phyloP scores from a whole-genome alignment of 495 filamentous ascomycete genomes.

The Trichoderma erinaceum region DNA sequence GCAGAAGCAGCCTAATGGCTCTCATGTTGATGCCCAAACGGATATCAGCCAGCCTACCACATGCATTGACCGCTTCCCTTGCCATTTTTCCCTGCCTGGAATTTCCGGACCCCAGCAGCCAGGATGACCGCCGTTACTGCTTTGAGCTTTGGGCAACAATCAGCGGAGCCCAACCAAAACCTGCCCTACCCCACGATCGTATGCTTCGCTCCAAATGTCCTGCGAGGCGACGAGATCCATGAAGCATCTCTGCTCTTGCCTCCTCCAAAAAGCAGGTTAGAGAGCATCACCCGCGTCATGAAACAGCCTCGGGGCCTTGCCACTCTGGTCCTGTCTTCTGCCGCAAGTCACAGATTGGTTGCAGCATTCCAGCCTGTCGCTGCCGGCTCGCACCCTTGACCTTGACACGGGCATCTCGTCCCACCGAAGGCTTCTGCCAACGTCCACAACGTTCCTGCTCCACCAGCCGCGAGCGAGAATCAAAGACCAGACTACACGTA shows the following conservation, averaged over 20 bases:
- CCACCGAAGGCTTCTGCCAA: constrained; percentile 1
- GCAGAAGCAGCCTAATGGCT: constrained; percentile 1
- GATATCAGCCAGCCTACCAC: constrained; percentile 8
- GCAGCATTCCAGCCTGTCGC: neutral
- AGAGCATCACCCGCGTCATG: constrained; percentile 12
- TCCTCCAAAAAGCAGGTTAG: constrained; percentile 10
- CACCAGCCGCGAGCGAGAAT: neutral
- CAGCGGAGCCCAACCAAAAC: constrained; percentile 11
- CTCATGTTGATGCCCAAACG: neutral
- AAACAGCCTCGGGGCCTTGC: constrained; percentile 4
- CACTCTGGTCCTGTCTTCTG: neutral
- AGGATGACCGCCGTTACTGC: neutral
- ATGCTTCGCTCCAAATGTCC: constrained; percentile 2
- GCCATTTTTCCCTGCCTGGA: constrained; percentile 3
- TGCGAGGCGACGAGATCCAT: constrained; percentile 10
- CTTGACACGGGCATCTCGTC: constrained; percentile 5
- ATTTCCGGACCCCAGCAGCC: constrained; percentile 8
- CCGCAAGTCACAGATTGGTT: constrained; percentile 7
- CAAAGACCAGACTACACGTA: neutral
- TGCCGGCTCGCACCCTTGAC: constrained; percentile 11
- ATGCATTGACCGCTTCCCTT: neutral
- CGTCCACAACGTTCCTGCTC: constrained; percentile 1
- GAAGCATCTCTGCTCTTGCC: neutral
- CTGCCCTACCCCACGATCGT: constrained; percentile 13
- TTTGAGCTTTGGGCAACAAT: constrained; percentile 10